phyloP scores from a whole-genome alignment of 2,329 filamentous ascomycete species.

The Coniochaeta hoffmannii region DNA sequence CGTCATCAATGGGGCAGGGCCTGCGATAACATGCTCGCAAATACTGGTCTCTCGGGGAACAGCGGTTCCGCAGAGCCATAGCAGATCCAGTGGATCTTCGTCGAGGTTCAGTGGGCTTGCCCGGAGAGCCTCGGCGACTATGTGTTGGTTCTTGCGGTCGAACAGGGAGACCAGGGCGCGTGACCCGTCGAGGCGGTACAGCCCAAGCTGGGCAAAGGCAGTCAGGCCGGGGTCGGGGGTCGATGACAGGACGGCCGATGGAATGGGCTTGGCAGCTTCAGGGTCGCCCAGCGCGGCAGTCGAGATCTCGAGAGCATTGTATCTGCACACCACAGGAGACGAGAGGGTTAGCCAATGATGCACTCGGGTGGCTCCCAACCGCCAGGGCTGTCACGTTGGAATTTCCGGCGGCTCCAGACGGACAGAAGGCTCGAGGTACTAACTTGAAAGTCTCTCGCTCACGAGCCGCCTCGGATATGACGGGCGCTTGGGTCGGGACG shows the following conservation, averaged over 20 bases:
- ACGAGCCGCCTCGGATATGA: slow-evolving; percentile 9
- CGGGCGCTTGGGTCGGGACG: neutral
- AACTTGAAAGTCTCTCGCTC: slow-evolving; percentile 19
- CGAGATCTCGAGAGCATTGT: slow-evolving; percentile 13
- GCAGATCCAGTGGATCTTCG: slow-evolving; percentile 8
- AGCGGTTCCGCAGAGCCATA: slow-evolving; percentile 20
- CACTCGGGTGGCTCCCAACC: too few species aligned
- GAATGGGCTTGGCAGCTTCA: slow-evolving; percentile 5
- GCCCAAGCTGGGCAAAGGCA: slow-evolving; percentile 41
- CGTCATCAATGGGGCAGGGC: neutral
- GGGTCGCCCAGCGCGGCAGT: slow-evolving; percentile 6
- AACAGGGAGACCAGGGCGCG: slow-evolving; percentile 44
- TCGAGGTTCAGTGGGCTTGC: slow-evolving; percentile 25
- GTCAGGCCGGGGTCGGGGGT: slow-evolving; percentile 33
- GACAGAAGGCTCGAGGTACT: neutral
- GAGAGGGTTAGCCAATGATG: slow-evolving; percentile 1
- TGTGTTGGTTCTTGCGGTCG: slow-evolving; percentile 36
- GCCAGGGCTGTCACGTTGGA: neutral
- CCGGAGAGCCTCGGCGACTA: slow-evolving; percentile 43
- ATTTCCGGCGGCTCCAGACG: neutral
- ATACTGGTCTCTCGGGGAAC: slow-evolving; percentile 21
- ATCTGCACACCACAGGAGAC: slow-evolving; percentile 6
- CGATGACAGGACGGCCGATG: slow-evolving; percentile 10
- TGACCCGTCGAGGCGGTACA: slow-evolving; percentile 31
- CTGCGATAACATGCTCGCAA: slow-evolving; percentile 21